Evolutionary conservation across 257 asterid genomes (phyloP), one percentile per base, ranked within the genome.

Genomic region (Solanum etuberosum): DNA sequence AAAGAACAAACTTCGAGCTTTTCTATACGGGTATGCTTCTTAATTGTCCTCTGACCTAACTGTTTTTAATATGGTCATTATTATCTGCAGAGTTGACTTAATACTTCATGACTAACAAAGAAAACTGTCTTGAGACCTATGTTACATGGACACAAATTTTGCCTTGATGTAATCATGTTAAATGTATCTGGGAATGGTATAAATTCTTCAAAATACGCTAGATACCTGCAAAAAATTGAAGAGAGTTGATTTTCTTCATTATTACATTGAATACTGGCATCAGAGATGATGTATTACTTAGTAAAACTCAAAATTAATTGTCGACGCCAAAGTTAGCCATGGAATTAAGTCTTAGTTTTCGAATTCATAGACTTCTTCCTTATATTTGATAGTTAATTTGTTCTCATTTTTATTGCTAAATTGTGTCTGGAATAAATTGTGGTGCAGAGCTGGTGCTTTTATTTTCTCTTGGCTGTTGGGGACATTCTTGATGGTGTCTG

Each of bases 401-500:
- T 31, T 46, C 68, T 29, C 67, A 16, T 43, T 31, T 81, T 48
- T 48, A 48, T 81, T 85, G 25, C 91, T 88, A 34, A 68, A 70
- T 6, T 61, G 46, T 48, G 85, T n/a, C n/a, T n/a, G n/a, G n/a
- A n/a, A n/a, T 88, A 34, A 68, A 70, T 6, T 61, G 46, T 48
- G 85, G 20, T 89, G 89, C 98, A 97, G 99, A 94, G 97, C 94
- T 35, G 99, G 98, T 86, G 88, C 95, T 85, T 97, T 97, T 84
- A 88, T 90, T 83, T 46, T 96, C 84, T 93, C 99, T 42, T 97
- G 99, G 99, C 93, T 97, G 86, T 70, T 96, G n/a, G 99, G 99
- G 80, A 96, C 99, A 27, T 95, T 97, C 91, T 81, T 97, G 92
- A 97, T 97, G 98, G 98, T 95, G 46, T 95, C 98, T 84, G 98